A percentile compares a stretch with the other conserved stretches of the same genome.
These are phyloP conservation scores for Podospora pseudopauciseta DNA, from an alignment of 495 filamentous ascomycete genomes.

Conservation along the genomic window DNA sequence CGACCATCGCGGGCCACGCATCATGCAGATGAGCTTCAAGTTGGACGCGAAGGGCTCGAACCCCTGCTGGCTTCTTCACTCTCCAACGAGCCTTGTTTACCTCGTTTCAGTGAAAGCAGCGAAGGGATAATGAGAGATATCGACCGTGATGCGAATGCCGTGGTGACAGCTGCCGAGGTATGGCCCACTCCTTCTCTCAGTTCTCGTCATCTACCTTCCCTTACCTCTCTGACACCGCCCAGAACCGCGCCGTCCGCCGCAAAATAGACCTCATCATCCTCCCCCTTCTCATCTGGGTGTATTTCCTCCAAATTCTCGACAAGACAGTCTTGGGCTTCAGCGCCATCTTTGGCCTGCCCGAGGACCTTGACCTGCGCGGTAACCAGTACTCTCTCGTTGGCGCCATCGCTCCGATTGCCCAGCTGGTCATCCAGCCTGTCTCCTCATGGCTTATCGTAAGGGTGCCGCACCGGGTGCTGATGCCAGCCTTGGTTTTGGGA, in stretches of 20 bases:
- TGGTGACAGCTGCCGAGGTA: no score
- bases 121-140: no score
- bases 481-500: constrained; percentile 56
- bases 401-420: constrained; percentile 60
- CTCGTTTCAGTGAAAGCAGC: no score
- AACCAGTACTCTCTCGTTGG: constrained; percentile 61
- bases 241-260: constrained; percentile 39
- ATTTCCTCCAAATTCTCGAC: constrained; percentile 62
- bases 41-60: no score
- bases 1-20: no score
- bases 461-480: constrained; percentile 61
- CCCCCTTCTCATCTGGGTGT: constrained; percentile 59
- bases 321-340: constrained; percentile 62
- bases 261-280: constrained; percentile 61
- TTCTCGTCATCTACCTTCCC: no score
- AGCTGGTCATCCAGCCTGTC: constrained; percentile 64
- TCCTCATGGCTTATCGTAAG: constrained; percentile 63
- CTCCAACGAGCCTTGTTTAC: no score
- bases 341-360: constrained; percentile 58
- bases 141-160: no score
- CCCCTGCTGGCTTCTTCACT: no score
- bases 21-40: no score
- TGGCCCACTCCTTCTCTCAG: no score
- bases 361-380: constrained; percentile 52
- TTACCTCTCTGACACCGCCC: no score